Conservation (phyloP, 306 rosid species). For the Sphenostylis stenocarpa region DNA sequence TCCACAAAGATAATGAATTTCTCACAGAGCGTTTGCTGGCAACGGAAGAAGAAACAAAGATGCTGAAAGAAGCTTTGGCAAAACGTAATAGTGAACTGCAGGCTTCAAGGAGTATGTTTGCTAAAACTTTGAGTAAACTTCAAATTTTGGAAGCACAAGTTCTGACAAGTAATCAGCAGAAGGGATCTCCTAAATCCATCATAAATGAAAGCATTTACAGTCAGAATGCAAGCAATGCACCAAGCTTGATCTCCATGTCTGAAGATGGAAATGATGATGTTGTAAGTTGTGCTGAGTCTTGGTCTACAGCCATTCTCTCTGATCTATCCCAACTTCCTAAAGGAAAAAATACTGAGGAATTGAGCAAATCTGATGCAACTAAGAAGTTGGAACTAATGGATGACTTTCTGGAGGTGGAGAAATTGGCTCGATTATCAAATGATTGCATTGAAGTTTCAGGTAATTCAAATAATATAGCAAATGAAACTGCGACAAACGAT, state of each 20-base stretch:
- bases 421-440: constrained; percentile 75
- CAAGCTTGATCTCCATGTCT: constrained; percentile 81
- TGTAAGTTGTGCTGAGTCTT: constrained; percentile 77
- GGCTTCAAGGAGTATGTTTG: constrained; percentile 91
- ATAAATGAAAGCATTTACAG: constrained; percentile 65
- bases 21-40: constrained; percentile 81
- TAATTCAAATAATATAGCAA: constrained; percentile 38
- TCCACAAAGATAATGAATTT: constrained; percentile 93
- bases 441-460: constrained; percentile 56
- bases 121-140: constrained; percentile 80
- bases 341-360: constrained; percentile 59
- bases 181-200: constrained; percentile 74
- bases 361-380: constrained; percentile 59
- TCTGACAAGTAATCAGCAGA: constrained; percentile 59
- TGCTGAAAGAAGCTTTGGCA: constrained; percentile 97
- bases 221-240: constrained; percentile 75
- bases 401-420: constrained; percentile 98
- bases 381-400: constrained; percentile 90
- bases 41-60: constrained; percentile 95
- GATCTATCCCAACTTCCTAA: constrained; percentile 63
- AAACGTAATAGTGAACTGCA: constrained; percentile 95
- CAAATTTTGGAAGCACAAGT: constrained; percentile 79
- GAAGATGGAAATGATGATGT: constrained; percentile 92
- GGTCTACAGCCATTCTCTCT: constrained; percentile 60
- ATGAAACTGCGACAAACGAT: constrained; percentile 47